Evolutionary conservation across 2,329 filamentous ascomycete species (phyloP).

Genomic region (Colletotrichum sp.): DNA sequence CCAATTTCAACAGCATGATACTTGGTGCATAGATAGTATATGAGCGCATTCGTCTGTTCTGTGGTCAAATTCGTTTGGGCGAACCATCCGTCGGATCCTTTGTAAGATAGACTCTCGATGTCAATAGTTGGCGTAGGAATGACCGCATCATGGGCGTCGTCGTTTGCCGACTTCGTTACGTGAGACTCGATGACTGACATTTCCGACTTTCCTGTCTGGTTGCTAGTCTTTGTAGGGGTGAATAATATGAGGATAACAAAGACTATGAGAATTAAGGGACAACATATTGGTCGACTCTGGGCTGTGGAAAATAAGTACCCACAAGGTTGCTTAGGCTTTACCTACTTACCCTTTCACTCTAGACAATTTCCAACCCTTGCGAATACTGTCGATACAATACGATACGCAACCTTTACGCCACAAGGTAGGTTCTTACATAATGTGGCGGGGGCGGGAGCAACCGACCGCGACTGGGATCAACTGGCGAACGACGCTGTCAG

Average conservation of each 20-base stretch:
- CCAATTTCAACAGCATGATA: background rate
- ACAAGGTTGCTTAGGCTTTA: no score
- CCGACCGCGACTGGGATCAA: constrained; percentile 2
- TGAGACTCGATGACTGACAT: background rate
- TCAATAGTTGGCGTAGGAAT: background rate
- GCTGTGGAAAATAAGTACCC: no score
- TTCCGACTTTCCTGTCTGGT: background rate
- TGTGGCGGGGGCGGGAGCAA: constrained; percentile 1
- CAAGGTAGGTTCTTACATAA: background rate
- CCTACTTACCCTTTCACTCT: no score
- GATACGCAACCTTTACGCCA: background rate
- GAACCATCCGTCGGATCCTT: background rate
- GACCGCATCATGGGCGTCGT: background rate
- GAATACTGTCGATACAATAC: background rate
- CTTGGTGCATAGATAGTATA: background rate
- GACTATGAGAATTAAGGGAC: no score
- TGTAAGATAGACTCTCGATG: background rate
- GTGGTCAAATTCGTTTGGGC: background rate
- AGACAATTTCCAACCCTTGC: background rate
- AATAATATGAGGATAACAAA: no score
- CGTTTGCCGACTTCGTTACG: background rate
- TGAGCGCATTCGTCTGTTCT: background rate
- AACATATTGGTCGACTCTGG: no score
- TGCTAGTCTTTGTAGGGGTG: background rate
- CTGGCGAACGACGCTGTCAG: background rate